phyloP scores from a whole-genome alignment of 169 alveolate genomes.

The Cryptosporidium parvum region DNA sequence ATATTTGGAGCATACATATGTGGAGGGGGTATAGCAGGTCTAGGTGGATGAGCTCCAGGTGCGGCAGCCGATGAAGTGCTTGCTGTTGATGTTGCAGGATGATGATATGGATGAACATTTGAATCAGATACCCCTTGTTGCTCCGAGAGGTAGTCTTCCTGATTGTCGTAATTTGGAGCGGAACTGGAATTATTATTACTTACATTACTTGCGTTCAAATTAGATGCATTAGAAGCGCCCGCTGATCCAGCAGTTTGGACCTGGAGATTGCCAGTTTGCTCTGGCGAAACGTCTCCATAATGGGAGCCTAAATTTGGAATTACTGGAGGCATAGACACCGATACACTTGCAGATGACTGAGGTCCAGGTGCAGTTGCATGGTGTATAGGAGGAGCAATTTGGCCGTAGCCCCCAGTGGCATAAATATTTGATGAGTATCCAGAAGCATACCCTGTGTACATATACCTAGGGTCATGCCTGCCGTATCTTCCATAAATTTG shows the following conservation, averaged over 20 bases:
- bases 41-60: constrained; percentile 19
- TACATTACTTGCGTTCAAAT: constrained; percentile 6
- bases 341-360: constrained; percentile 8
- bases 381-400: constrained; percentile 19
- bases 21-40: constrained; percentile 24
- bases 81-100: constrained; percentile 11
- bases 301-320: constrained; percentile 53
- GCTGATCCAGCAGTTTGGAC: constrained; percentile 16
- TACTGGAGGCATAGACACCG: constrained; percentile 36
- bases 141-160: constrained; percentile 4
- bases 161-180: constrained; percentile 11
- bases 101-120: constrained; percentile 34
- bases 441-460: constrained; percentile 53
- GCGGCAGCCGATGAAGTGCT: constrained; percentile 6
- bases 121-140: constrained; percentile 16
- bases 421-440: constrained; percentile 40
- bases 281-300: constrained; percentile 16
- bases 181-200: constrained; percentile 10
- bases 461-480: constrained; percentile 68
- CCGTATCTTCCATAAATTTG: constrained; percentile 74
- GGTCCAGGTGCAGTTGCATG: constrained; percentile 36
- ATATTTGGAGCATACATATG: constrained; percentile 19
- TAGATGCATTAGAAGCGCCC: not conserved
- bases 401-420: constrained; percentile 55
- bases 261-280: constrained; percentile 9